A percentile compares a stretch with the other conserved stretches of the same genome.
phyloP scores from a whole-genome alignment of 257 asterid species.

The Solanum dulcamara region DNA sequence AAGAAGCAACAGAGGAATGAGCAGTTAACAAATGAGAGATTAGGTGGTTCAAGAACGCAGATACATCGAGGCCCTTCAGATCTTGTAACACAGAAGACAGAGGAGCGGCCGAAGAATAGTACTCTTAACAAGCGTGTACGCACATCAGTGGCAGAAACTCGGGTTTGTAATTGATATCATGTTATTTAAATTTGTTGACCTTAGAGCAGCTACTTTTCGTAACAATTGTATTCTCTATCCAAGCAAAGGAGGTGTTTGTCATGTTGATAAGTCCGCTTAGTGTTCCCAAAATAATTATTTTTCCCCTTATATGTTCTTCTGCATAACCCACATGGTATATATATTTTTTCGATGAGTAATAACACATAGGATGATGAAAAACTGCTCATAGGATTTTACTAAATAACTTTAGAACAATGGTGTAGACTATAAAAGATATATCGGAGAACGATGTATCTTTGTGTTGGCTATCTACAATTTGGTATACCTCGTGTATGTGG shows the following conservation, averaged over 20 bases:
- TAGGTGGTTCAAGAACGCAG: conserved; percentile 60
- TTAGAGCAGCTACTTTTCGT: background rate
- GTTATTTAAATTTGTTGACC: conserved; percentile 5
- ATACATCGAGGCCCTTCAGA: conserved; percentile 61
- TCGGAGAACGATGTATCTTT: background rate
- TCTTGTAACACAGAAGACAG: conserved; percentile 44
- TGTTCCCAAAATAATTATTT: background rate
- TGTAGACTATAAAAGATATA: background rate
- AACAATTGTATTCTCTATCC: background rate
- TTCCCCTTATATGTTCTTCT: background rate
- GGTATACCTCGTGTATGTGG: background rate
- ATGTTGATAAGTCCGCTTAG: background rate
- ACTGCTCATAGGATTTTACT: background rate
- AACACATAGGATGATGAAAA: background rate
- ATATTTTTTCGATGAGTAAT: background rate
- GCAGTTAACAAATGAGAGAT: conserved; percentile 52
- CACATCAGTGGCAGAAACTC: conserved; percentile 72
- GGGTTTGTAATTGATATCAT: conserved; percentile 52
- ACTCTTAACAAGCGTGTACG: conserved; percentile 76
- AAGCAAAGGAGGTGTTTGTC: background rate
- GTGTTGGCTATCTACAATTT: background rate
- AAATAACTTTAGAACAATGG: background rate
- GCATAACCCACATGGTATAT: background rate
- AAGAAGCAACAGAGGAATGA: conserved; percentile 83
- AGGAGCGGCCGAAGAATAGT: conserved; percentile 74